Conservation (phyloP, 257 asterid genomes). For the Phtheirospermum japonicum region DNA sequence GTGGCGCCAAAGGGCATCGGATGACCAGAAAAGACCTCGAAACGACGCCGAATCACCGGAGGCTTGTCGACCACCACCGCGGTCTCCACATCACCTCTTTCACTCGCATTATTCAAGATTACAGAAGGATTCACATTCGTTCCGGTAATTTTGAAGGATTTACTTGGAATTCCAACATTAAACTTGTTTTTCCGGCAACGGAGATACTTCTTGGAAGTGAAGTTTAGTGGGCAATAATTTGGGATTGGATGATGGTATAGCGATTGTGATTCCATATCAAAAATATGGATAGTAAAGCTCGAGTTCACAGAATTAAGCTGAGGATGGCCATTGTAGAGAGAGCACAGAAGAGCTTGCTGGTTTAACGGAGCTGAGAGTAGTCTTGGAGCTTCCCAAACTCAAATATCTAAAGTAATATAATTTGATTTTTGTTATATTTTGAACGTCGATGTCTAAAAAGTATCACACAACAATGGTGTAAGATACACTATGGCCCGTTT, state of each 20-base stretch:
- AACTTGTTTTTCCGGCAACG: constrained; percentile 27
- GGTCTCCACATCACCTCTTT: constrained; percentile 51
- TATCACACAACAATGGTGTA: no score
- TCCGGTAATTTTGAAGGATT: neutral
- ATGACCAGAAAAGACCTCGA: constrained; percentile 61
- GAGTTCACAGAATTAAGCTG: constrained; percentile 13
- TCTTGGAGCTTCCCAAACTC: constrained; percentile 1
- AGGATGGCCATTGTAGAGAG: neutral
- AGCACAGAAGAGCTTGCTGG: no score
- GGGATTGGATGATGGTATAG: constrained; percentile 28
- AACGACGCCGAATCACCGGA: constrained; percentile 36
- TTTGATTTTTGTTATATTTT: no score
- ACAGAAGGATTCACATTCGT: constrained; percentile 22
- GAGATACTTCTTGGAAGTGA: constrained; percentile 20
- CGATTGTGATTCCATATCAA: constrained; percentile 31
- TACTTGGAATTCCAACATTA: constrained; percentile 25
- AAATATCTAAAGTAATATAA: no score
- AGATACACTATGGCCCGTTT: no score
- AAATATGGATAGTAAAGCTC: constrained; percentile 7
- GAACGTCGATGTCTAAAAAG: no score
- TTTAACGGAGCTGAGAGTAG: neutral
- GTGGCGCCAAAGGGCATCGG: constrained; percentile 96
- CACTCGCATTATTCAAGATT: constrained; percentile 31
- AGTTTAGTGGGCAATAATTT: constrained; percentile 19
- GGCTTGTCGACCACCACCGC: constrained; percentile 68